Percentiles rank a stretch among this genome's conserved stretches.
phyloP scores from a whole-genome alignment of 352 stramenopile species.

The Globisporangium megalacanthum region DNA sequence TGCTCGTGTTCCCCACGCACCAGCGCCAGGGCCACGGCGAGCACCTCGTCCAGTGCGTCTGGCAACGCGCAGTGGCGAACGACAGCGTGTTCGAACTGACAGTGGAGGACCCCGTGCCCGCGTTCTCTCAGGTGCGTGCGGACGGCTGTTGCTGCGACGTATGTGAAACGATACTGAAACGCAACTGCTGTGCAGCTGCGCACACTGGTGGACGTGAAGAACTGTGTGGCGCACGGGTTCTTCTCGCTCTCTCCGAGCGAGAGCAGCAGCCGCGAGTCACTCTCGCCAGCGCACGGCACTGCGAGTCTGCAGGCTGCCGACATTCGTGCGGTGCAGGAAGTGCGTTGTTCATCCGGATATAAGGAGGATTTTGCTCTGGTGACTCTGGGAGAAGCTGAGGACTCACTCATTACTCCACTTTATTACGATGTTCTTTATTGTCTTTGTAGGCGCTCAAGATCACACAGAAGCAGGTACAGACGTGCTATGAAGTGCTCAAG shows the following conservation, averaged over 20 bases:
- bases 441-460: conserved; percentile 55
- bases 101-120: conserved; percentile 78
- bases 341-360: conserved; percentile 11
- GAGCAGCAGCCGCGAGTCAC: conserved; percentile 11
- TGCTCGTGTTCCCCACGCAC: conserved; percentile 67
- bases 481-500: conserved; percentile 76
- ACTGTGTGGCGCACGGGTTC: conserved; percentile 50
- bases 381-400: too few species aligned
- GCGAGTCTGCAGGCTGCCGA: conserved; percentile 32
- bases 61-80: conserved; percentile 42
- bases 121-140: conserved; percentile 33
- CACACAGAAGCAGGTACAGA: conserved; percentile 71
- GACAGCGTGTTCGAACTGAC: conserved; percentile 74
- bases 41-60: conserved; percentile 64
- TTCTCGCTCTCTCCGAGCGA: conserved; percentile 40
- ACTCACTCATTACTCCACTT: not conserved
- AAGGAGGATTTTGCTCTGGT: not conserved
- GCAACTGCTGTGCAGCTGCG: conserved; percentile 32
- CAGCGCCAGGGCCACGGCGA: conserved; percentile 81
- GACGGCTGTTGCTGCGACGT: not conserved
- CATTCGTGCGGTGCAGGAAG: conserved; percentile 58
- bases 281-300: conserved; percentile 28
- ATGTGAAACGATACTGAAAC: not conserved
- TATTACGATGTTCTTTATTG: not conserved
- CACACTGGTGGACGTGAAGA: conserved; percentile 64